Base-by-base conservation (phyloP, 805 yeast species). In the Candida andamanensis region DNA sequence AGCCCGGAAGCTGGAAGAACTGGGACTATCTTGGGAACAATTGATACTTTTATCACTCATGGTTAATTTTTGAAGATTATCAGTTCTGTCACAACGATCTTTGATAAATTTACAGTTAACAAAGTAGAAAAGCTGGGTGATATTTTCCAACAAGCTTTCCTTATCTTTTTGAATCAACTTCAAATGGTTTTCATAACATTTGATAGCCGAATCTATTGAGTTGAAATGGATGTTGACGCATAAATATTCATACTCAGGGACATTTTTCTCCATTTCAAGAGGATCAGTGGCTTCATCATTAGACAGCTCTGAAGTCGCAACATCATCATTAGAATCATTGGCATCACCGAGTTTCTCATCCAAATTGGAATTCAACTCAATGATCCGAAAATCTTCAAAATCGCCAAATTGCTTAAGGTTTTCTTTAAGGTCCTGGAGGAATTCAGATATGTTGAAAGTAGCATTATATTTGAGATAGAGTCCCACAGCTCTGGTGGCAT, bases 161-260 rank as follows among this genome's bases (percentile, higher is more conserved):
- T 41, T 47, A 28, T 53, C 54, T 22, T 30, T 28, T 21, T 52
- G 50, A 18, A 56, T 43, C 24, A 45, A 40, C 26, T 49, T 46
- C 15, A 29, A 35, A 32, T 38, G 44, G 29, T 55, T 60, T 43
- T 69, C 69, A 30, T 60, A 66, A 27, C 66, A 55, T 37, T 63
- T 63, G 30, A 71, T 65, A 11, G 76, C 71, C 7, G 67, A 44
- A 28, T 67, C 67, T 20, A 72, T 67, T 17, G 72, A 60, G 3
- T 68, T 61, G 42, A 63, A 73, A 44, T 70, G 67, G 17, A 40
- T 20, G 12, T 26, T 17, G 6, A 34, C 18, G 15, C 26, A 28
- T 21, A 30, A 11, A 11, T 12, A 24, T 20, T 11, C 15, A 25
- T 9, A 7, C 10, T 19, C 22, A n/a, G n/a, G n/a, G 15, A 16